Evolutionary conservation across 768 basidiomycete genomes (phyloP).

Genomic region (Leccinellum rugosiceps): DNA sequence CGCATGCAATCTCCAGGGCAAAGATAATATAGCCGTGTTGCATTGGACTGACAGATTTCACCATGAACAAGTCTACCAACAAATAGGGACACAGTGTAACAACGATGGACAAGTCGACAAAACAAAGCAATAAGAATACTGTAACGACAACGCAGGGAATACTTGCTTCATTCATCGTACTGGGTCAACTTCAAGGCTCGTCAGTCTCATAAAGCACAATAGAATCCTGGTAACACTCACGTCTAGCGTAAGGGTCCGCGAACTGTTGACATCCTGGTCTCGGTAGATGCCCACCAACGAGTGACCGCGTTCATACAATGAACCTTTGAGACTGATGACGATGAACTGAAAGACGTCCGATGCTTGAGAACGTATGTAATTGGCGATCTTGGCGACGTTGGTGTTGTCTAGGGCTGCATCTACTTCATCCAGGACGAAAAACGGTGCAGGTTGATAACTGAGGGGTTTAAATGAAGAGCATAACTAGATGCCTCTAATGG

Average conservation of each 20-base stretch:
- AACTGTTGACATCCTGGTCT: constrained; percentile 92
- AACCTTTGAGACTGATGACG: constrained; percentile 94
- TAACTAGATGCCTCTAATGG: neutral
- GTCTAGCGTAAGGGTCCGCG: constrained; percentile 87
- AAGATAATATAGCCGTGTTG: too few species aligned
- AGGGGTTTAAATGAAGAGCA: neutral
- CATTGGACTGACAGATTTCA: too few species aligned
- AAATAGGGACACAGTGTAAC: neutral
- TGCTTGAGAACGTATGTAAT: constrained; percentile 85
- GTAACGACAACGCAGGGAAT: constrained; percentile 9
- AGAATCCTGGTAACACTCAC: constrained; percentile 39
- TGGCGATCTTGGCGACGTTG: constrained; percentile 95
- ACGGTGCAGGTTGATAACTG: constrained; percentile 94
- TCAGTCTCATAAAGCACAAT: constrained; percentile 6
- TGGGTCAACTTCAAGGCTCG: constrained; percentile 22
- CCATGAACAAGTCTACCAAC: neutral
- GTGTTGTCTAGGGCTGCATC: constrained; percentile 98
- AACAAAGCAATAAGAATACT: constrained; percentile 24
- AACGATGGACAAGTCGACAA: neutral
- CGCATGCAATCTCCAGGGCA: too few species aligned
- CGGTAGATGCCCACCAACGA: constrained; percentile 93
- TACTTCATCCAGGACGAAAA: constrained; percentile 98
- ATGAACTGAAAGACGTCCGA: constrained; percentile 91
- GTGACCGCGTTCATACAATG: constrained; percentile 85
- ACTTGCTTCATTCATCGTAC: constrained; percentile 24